Percentiles rank a stretch among this genome's conserved stretches.
These are phyloP conservation scores for Colletotrichum sp. DNA, from an alignment of 2,329 filamentous ascomycete genomes.

Conservation along the genomic window DNA sequence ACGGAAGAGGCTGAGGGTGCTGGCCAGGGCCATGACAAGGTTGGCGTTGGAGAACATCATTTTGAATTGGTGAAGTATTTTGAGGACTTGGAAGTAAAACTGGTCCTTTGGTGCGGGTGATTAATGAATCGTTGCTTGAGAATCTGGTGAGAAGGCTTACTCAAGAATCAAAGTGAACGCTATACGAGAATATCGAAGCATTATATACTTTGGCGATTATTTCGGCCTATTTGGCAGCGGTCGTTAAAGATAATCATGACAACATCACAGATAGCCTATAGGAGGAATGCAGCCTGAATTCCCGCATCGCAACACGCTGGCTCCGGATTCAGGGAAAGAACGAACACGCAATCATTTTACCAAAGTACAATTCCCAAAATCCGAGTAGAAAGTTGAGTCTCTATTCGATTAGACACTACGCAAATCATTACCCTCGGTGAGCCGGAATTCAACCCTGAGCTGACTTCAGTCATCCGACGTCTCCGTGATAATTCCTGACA, in stretches of 20 bases:
- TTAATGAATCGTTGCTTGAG: background rate
- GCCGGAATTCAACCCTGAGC: background rate
- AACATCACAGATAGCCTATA: background rate
- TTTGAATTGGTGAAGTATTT: background rate
- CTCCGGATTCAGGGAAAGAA: accelerated
- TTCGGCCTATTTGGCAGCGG: accelerated
- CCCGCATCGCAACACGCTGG: background rate
- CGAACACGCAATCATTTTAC: background rate
- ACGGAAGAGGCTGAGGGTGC: background rate
- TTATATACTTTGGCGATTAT: accelerated
- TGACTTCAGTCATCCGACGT: background rate
- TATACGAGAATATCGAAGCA: background rate
- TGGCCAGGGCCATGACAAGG: background rate
- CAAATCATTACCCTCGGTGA: background rate
- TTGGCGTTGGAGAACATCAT: background rate
- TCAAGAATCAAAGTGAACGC: background rate
- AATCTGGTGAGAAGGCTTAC: background rate
- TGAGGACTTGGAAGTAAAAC: no score
- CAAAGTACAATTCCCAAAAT: background rate
- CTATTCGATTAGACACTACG: background rate
- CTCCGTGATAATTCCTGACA: background rate
- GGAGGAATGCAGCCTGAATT: background rate
- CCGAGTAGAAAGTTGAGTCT: background rate
- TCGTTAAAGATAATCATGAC: background rate
- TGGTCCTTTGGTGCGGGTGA: background rate